Conservation (phyloP, 805 yeast genomes). For the Nakazawaea wyomingensis region DNA sequence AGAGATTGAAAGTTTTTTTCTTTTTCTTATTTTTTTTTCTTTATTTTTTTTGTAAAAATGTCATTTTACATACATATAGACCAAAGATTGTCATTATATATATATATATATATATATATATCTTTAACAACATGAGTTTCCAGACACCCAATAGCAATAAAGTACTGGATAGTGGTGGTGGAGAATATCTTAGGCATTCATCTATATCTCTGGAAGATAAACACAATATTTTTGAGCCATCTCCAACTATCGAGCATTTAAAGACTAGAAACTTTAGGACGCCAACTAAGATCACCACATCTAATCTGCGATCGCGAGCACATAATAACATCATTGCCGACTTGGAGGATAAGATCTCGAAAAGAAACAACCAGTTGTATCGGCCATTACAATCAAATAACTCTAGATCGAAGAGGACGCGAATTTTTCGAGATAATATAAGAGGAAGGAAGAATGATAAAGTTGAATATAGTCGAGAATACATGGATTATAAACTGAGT, state of each 20-base stretch:
- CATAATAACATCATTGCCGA: background rate
- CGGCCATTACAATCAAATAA: background rate
- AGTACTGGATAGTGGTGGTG: background rate
- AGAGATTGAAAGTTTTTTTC: background rate
- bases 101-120: no score
- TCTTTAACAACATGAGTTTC: constrained; percentile 1
- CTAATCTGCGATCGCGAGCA: background rate
- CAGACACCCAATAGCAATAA: constrained; percentile 7
- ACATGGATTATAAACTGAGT: constrained; percentile 3
- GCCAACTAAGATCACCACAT: background rate
- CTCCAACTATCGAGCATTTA: constrained; percentile 9
- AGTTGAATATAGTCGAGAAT: constrained; percentile 9
- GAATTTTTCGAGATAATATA: background rate
- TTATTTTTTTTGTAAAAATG: no score
- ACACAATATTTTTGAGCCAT: constrained; percentile 4
- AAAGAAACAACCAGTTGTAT: constrained; percentile 1
- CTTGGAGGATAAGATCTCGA: constrained; percentile 1
- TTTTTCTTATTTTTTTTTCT: background rate
- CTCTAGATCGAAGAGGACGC: background rate
- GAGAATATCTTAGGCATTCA: background rate
- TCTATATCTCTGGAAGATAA: background rate
- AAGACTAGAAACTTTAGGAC: constrained; percentile 3
- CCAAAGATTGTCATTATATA: no score
- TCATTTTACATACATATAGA: no score
- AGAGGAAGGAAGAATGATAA: constrained; percentile 5